phyloP scores from a whole-genome alignment of 441 rosid species.

The Euphorbia corollata region DNA sequence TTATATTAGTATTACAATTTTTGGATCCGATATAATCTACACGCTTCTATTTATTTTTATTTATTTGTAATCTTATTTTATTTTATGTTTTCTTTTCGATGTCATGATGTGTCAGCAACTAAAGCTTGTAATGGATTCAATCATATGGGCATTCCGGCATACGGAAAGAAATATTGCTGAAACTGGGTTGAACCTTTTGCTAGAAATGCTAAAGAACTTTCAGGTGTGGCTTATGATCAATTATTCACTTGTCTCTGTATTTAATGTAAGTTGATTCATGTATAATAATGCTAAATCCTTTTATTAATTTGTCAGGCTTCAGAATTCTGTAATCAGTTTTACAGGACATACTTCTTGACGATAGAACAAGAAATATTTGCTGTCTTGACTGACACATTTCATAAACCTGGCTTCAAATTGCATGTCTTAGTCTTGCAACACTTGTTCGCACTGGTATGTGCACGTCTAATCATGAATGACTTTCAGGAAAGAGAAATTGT shows the following conservation, averaged over 20 bases:
- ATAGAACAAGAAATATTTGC: constrained; percentile 98
- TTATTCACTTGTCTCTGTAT: neutral
- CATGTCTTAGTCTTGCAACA: constrained; percentile 89
- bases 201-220: constrained; percentile 93
- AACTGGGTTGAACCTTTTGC: constrained; percentile 83
- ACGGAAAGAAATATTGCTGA: constrained; percentile 98
- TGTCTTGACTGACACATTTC: constrained; percentile 93
- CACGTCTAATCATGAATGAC: constrained; percentile 6
- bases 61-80: neutral
- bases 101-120: constrained; percentile 54
- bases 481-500: neutral
- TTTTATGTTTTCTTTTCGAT: neutral
- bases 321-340: constrained; percentile 83
- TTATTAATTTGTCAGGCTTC: constrained; percentile 45
- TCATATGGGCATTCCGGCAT: constrained; percentile 99
- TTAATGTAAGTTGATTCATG: neutral
- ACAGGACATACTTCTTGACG: constrained; percentile 61
- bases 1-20: neutral
- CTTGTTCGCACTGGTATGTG: constrained; percentile 70
- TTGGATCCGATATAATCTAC: neutral
- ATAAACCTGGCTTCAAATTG: constrained; percentile 98
- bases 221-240: constrained; percentile 45
- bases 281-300: constrained; percentile 16
- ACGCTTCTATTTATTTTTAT: neutral
- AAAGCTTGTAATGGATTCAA: constrained; percentile 97